Percentiles rank a stretch among this genome's conserved stretches.
Evolutionary conservation across 2,329 filamentous ascomycete genomes (phyloP).

Genomic region (Helotiales sp.): DNA sequence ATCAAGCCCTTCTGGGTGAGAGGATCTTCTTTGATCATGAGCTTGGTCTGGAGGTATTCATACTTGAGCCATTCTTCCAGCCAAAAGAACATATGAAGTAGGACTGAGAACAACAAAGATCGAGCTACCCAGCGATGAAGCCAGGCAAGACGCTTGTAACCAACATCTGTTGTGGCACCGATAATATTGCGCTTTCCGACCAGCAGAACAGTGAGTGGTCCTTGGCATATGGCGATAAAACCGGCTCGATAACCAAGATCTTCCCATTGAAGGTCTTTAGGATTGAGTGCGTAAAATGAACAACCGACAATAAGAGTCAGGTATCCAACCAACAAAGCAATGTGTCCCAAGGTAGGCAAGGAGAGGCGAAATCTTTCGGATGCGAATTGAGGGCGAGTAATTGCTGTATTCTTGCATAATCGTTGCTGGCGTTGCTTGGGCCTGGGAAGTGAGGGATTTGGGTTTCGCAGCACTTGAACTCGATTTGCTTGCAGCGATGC

Average conservation of each 20-base stretch:
- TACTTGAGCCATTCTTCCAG: slow-evolving; percentile 51
- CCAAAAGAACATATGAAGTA: slow-evolving; percentile 56
- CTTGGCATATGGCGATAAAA: slow-evolving; percentile 65
- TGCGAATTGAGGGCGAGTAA: slow-evolving; percentile 40
- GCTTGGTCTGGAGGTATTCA: slow-evolving; percentile 48
- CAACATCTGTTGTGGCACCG: slow-evolving; percentile 62
- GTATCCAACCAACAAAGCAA: slow-evolving; percentile 45
- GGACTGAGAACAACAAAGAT: slow-evolving; percentile 50
- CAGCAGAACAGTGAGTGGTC: slow-evolving; percentile 65
- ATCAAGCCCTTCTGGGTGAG: slow-evolving; percentile 52
- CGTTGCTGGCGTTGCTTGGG: slow-evolving; percentile 53
- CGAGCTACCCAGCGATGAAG: slow-evolving; percentile 61
- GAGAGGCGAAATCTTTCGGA: slow-evolving; percentile 35
- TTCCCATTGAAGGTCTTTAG: slow-evolving; percentile 51
- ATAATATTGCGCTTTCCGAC: slow-evolving; percentile 59
- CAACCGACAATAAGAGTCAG: slow-evolving; percentile 51
- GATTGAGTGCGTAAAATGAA: slow-evolving; percentile 55
- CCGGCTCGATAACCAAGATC: slow-evolving; percentile 60
- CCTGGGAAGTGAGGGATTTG: slow-evolving; percentile 45
- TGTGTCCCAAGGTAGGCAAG: slow-evolving; percentile 41
- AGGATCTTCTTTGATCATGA: slow-evolving; percentile 46
- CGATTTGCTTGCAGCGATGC: slow-evolving; percentile 43
- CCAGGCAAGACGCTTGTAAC: slow-evolving; percentile 66
- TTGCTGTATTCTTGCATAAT: slow-evolving; percentile 53
- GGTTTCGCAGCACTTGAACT: slow-evolving; percentile 51